These are phyloP conservation scores for Ustilago trichophora DNA, from an alignment of 1,284 basidiomycete species.

Conservation along the genomic window DNA sequence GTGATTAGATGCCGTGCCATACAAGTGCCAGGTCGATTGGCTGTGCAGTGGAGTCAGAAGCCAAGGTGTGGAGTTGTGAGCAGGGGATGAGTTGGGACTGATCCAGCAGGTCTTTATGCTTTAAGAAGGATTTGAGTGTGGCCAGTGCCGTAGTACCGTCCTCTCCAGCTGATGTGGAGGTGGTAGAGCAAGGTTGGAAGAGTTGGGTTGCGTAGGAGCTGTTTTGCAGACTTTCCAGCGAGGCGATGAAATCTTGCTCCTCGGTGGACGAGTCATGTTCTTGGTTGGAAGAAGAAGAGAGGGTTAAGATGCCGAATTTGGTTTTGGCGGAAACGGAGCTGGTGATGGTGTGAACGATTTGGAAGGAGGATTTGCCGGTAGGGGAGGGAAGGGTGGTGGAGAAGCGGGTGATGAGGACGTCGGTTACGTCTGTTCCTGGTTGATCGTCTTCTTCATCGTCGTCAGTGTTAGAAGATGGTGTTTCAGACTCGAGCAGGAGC, in stretches of 20 bases:
- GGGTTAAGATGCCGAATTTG: conserved; percentile 29
- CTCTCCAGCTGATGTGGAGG: no score
- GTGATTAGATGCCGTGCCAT: conserved; percentile 39
- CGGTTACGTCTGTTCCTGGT: conserved; percentile 17
- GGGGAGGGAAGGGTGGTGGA: not conserved
- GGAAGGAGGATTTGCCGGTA: not conserved
- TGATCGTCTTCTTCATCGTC: conserved; percentile 49
- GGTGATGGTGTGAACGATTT: conserved; percentile 16
- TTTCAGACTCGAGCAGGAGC: not conserved
- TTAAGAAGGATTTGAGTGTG: no score
- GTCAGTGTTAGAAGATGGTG: no score
- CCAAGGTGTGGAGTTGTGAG: conserved; percentile 11
- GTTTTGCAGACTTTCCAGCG: not conserved
- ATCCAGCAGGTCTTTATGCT: not conserved
- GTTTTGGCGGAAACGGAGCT: conserved; percentile 5
- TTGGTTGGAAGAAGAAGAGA: no score
- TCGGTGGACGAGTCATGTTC: no score
- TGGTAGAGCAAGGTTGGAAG: no score
- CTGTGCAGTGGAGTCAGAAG: conserved; percentile 1
- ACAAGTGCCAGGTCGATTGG: conserved; percentile 22
- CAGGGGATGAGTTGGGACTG: conserved; percentile 16
- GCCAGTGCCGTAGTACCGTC: no score
- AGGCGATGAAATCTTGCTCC: not conserved
- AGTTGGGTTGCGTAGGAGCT: conserved; percentile 18
- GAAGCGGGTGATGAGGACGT: conserved; percentile 2